These are phyloP conservation scores for Fusarium nygamai DNA, from an alignment of 2,329 filamentous ascomycete species.

Conservation along the genomic window DNA sequence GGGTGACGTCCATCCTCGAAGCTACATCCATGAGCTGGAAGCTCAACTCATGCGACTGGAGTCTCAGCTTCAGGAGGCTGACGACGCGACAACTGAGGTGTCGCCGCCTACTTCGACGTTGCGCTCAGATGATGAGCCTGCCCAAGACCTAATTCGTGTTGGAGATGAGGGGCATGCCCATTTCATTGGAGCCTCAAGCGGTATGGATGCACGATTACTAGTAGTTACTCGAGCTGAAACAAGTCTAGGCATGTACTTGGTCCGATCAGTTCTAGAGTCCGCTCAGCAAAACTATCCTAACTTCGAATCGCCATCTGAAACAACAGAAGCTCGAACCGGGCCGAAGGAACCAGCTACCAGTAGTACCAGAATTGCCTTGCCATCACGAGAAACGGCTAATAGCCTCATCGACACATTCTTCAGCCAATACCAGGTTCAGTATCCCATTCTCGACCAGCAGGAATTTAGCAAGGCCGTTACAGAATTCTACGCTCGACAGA, in stretches of 20 bases:
- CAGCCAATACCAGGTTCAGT: conserved; percentile 9
- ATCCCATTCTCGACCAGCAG: conserved; percentile 2
- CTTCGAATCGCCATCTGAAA: not conserved
- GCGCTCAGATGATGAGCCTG: not conserved
- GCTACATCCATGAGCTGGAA: conserved; percentile 6
- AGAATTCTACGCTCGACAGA: not conserved
- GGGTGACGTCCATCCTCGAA: not conserved
- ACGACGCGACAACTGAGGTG: not conserved
- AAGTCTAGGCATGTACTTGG: conserved; percentile 6
- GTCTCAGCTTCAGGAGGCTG: not conserved
- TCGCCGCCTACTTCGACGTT: not conserved
- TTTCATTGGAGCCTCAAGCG: conserved; percentile 2
- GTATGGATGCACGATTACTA: not conserved
- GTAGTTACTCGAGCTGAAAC: not conserved
- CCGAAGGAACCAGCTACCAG: not conserved
- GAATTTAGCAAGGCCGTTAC: not conserved
- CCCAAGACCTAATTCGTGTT: not conserved
- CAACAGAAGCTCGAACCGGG: not conserved
- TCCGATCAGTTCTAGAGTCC: conserved; percentile 10
- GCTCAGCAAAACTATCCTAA: conserved; percentile 10
- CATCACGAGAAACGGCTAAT: not conserved
- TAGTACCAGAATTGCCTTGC: not conserved
- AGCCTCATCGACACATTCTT: conserved; percentile 1
- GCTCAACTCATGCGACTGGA: not conserved
- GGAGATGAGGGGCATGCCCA: not conserved